These are phyloP conservation scores for Trametopsis cervina DNA, from an alignment of 768 basidiomycete genomes.

Conservation along the genomic window DNA sequence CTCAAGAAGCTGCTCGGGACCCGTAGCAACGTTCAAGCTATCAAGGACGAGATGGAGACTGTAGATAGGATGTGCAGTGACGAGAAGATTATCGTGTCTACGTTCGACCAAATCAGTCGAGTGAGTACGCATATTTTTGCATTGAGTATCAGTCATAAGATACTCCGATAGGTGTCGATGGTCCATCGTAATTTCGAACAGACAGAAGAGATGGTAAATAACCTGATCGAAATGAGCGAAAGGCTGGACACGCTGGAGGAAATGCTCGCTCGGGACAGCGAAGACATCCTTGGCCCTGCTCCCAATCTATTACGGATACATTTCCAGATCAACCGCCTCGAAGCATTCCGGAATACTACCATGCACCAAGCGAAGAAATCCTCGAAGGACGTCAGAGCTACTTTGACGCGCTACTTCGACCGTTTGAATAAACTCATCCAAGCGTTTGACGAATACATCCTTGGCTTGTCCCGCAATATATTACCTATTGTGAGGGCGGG, in stretches of 20 bases:
- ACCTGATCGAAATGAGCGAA: slow-evolving; percentile 86
- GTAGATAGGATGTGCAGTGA: slow-evolving; percentile 74
- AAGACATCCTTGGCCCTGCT: slow-evolving; percentile 79
- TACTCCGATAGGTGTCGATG: slow-evolving; percentile 71
- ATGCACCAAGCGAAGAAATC: slow-evolving; percentile 90
- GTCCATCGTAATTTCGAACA: slow-evolving; percentile 93
- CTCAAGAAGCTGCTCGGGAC: slow-evolving; percentile 76
- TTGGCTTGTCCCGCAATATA: slow-evolving; percentile 71
- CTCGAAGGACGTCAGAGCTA: slow-evolving; percentile 56
- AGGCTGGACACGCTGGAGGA: slow-evolving; percentile 74
- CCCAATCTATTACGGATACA: slow-evolving; percentile 88
- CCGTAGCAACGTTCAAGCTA: slow-evolving; percentile 65
- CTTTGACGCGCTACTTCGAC: slow-evolving; percentile 76
- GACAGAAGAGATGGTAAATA: slow-evolving; percentile 93
- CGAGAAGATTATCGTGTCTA: slow-evolving; percentile 69
- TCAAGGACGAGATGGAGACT: slow-evolving; percentile 82
- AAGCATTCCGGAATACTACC: slow-evolving; percentile 90
- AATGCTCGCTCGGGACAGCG: slow-evolving; percentile 68
- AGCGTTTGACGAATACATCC: slow-evolving; percentile 81
- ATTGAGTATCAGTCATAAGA: neutral
- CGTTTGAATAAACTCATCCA: slow-evolving; percentile 73
- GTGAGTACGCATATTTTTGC: slow-evolving; percentile 51
- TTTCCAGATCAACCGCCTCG: slow-evolving; percentile 86
- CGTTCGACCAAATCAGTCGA: slow-evolving; percentile 93
- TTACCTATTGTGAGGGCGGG: slow-evolving; percentile 75